Evolutionary conservation across 2,329 filamentous ascomycete genomes (phyloP), one percentile per base, ranked within the genome.

Genomic region (Cladosporium halotolerans): DNA sequence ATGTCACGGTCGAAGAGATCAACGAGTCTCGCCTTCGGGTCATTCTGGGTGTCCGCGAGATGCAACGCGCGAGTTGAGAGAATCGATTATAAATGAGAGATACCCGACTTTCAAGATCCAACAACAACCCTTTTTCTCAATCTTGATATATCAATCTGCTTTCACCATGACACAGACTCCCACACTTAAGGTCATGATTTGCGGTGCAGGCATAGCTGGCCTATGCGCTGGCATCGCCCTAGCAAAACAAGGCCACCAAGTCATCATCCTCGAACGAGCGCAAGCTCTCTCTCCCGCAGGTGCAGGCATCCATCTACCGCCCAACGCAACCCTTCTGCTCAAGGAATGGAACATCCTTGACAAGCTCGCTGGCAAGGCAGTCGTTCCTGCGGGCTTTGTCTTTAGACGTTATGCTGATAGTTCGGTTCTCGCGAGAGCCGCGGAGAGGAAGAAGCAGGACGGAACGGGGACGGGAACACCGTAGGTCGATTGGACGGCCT

Each of bases 121-220:
- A 28, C 23, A 28, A 28, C 23, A 28, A 7, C 2, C 23, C 23
- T 1, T 28, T 2, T 28, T 28, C 23, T 28, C 23, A 28, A 28
- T 28, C 23, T 18, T 18, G 16, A 3, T 18, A 18, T 5, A 28
- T 28, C 23, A 28, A 28, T 28, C 23, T 28, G 23, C 23, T 7
- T 28, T 43, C 4, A 47, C 13, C 33, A 47, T 47, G 45, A 28
- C 7, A 39, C n/a, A 39, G 11, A 14, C 14, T 14, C 36, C 4
- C 16, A 48, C 42, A 32, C 51, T 59, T 9, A 54, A 74, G 64
- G 63, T 79, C 18, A 70, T 80, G 23, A 68, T 81, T 14, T 73
- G 79, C n/a, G 79, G 79, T 10, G 79, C 77, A 14, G 79, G 79
- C 4, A 70, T 81, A 14, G 76, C 76, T 19, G 79, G 79, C 3